phyloP scores from a whole-genome alignment of 169 alveolate species.

The Cytauxzoon felis region DNA sequence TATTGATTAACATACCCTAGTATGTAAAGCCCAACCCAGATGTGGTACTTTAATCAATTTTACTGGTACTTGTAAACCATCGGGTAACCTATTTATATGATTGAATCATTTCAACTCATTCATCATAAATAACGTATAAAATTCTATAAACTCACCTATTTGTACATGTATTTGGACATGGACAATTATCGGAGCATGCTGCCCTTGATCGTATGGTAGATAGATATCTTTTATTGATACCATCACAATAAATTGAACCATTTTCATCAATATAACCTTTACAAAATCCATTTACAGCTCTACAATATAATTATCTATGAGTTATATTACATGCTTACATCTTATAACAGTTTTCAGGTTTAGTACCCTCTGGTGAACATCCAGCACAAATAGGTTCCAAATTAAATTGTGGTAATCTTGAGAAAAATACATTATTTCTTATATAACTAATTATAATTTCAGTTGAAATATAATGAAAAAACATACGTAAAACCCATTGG shows the following conservation, averaged over 20 bases:
- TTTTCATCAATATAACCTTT: slow-evolving; percentile 60
- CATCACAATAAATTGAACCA: slow-evolving; percentile 62
- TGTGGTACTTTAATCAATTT: slow-evolving; percentile 64
- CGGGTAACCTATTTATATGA: slow-evolving; percentile 63
- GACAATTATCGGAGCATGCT: slow-evolving; percentile 74
- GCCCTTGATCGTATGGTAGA: slow-evolving; percentile 65
- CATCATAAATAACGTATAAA: too few relatives aligned
- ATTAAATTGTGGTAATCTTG: slow-evolving; percentile 64
- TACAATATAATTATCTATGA: too few relatives aligned
- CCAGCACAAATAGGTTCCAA: slow-evolving; percentile 71
- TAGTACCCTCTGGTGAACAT: slow-evolving; percentile 60
- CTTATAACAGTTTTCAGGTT: slow-evolving; percentile 27
- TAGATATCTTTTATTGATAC: slow-evolving; percentile 62
- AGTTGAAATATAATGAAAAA: too few relatives aligned
- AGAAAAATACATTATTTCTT: slow-evolving; percentile 58
- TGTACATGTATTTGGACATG: slow-evolving; percentile 68
- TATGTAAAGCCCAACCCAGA: slow-evolving; percentile 72
- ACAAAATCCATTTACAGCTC: slow-evolving; percentile 65
- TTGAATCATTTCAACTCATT: too few relatives aligned
- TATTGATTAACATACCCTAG: too few relatives aligned
- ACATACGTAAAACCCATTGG: slow-evolving; percentile 76
- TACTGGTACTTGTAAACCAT: slow-evolving; percentile 73
- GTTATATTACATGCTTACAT: too few relatives aligned
- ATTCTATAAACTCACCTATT: too few relatives aligned
- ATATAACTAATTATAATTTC: too few relatives aligned